phyloP scores from a whole-genome alignment of 1,284 basidiomycete genomes.

The Marasmius fiardii region DNA sequence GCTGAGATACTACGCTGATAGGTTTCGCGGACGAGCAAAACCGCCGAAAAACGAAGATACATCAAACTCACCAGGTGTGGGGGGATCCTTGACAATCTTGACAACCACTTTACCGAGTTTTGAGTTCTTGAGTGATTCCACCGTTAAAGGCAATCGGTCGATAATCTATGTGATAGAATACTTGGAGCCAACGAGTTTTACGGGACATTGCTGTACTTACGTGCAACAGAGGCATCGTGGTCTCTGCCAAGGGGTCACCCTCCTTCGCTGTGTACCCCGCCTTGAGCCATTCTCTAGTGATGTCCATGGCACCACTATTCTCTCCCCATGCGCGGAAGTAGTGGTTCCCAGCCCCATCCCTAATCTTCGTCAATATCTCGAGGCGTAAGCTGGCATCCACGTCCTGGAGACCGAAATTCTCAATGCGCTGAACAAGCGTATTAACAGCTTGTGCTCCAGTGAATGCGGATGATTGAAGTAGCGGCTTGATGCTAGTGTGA shows the following conservation, averaged over 20 bases:
- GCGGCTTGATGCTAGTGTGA: conserved; percentile 43
- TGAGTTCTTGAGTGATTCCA: conserved; percentile 62
- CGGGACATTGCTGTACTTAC: conserved; percentile 42
- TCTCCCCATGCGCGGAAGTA: conserved; percentile 83
- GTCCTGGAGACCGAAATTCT: conserved; percentile 56
- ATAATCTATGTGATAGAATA: conserved; percentile 51
- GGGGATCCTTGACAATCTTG: conserved; percentile 66
- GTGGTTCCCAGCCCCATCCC: conserved; percentile 78
- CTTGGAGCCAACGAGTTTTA: neutral
- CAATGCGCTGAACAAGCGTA: conserved; percentile 50
- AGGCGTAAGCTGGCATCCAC: conserved; percentile 59
- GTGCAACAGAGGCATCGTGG: conserved; percentile 78
- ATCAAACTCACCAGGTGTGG: conserved; percentile 61
- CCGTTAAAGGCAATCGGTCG: conserved; percentile 71
- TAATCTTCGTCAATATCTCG: conserved; percentile 72
- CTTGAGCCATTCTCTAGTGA: conserved; percentile 77
- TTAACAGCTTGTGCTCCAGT: conserved; percentile 67
- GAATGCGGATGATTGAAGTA: conserved; percentile 53
- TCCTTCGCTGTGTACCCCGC: conserved; percentile 52
- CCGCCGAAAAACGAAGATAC: conserved; percentile 20
- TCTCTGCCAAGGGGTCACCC: conserved; percentile 60
- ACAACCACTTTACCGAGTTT: conserved; percentile 76
- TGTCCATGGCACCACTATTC: conserved; percentile 65
- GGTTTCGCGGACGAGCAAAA: conserved; percentile 2
- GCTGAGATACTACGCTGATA: neutral